Conservation (phyloP, 805 yeast species). For the Blastobotrys muscicola region DNA sequence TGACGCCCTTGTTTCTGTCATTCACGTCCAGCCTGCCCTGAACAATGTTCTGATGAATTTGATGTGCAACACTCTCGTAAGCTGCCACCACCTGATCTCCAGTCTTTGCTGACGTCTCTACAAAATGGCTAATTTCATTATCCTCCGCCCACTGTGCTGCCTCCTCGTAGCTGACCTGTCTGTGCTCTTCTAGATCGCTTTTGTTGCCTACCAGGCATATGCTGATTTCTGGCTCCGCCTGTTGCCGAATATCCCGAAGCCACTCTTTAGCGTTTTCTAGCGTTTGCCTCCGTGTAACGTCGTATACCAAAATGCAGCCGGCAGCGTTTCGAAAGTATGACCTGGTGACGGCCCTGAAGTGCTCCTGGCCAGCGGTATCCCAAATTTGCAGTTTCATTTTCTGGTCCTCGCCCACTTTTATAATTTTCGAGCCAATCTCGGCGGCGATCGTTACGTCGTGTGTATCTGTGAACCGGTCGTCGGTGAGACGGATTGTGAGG, state of each 20-base stretch:
- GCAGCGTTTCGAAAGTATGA: slow-evolving; percentile 31
- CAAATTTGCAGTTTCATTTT: slow-evolving; percentile 29
- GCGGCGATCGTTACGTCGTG: slow-evolving; percentile 32
- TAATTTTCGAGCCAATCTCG: slow-evolving; percentile 29
- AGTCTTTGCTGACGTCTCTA: slow-evolving; percentile 54
- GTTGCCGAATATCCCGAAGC: slow-evolving; percentile 63
- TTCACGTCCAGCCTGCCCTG: slow-evolving; percentile 24
- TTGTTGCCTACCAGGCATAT: slow-evolving; percentile 79
- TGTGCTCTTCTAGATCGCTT: slow-evolving; percentile 39
- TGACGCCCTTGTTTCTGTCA: slow-evolving; percentile 22
- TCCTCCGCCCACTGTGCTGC: slow-evolving; percentile 41
- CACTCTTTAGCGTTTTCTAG: slow-evolving; percentile 41
- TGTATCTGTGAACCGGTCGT: slow-evolving; percentile 26
- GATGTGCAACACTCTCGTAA: slow-evolving; percentile 29
- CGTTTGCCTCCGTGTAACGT: slow-evolving; percentile 27
- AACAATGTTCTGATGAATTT: slow-evolving; percentile 25
- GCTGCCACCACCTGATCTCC: slow-evolving; percentile 46
- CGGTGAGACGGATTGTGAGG: slow-evolving; percentile 27
- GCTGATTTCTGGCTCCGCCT: slow-evolving; percentile 60
- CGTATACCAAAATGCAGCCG: slow-evolving; percentile 30
- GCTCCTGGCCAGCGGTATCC: slow-evolving; percentile 32
- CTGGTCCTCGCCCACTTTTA: slow-evolving; percentile 23
- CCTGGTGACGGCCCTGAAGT: slow-evolving; percentile 28
- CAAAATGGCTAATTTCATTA: slow-evolving; percentile 32
- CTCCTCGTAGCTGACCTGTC: slow-evolving; percentile 26